These are phyloP conservation scores for Glycine latifolia DNA, from an alignment of 306 rosid genomes.

Conservation along the genomic window DNA sequence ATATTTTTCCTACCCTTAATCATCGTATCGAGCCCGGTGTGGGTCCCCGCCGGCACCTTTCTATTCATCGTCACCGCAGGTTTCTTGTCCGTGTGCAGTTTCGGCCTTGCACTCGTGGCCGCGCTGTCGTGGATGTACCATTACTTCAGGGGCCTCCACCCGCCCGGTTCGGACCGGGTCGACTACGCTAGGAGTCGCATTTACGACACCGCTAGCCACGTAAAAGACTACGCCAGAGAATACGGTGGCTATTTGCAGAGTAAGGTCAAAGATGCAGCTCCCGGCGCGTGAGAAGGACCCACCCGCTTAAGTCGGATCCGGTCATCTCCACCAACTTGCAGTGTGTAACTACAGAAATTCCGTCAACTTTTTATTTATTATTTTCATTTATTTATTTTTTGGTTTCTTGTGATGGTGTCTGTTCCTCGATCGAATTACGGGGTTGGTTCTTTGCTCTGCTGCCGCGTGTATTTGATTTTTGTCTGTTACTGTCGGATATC, in stretches of 20 bases:
- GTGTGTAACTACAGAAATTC: no score
- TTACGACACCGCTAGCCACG: constrained; percentile 81
- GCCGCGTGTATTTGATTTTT: no score
- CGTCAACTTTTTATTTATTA: no score
- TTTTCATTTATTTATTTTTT: no score
- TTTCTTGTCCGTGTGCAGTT: constrained; percentile 58
- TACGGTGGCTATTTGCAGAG: constrained; percentile 84
- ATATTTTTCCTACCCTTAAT: constrained; percentile 65
- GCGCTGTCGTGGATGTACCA: constrained; percentile 69
- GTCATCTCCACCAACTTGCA: no score
- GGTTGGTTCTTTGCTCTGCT: no score
- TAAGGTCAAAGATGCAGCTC: constrained; percentile 87
- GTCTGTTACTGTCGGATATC: no score
- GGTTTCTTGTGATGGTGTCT: no score
- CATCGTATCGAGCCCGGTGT: constrained; percentile 70
- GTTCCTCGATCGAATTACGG: no score
- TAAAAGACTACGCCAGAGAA: constrained; percentile 85
- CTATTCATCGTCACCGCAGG: constrained; percentile 52
- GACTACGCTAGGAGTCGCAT: constrained; percentile 79
- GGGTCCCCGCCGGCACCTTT: constrained; percentile 64
- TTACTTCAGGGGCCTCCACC: constrained; percentile 76
- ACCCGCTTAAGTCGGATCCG: no score
- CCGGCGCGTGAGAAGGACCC: constrained; percentile 66
- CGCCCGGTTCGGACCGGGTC: constrained; percentile 79
- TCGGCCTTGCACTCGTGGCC: constrained; percentile 48